Base-by-base conservation (phyloP, 495 filamentous ascomycete genomes). In the Podospora appendiculata region DNA sequence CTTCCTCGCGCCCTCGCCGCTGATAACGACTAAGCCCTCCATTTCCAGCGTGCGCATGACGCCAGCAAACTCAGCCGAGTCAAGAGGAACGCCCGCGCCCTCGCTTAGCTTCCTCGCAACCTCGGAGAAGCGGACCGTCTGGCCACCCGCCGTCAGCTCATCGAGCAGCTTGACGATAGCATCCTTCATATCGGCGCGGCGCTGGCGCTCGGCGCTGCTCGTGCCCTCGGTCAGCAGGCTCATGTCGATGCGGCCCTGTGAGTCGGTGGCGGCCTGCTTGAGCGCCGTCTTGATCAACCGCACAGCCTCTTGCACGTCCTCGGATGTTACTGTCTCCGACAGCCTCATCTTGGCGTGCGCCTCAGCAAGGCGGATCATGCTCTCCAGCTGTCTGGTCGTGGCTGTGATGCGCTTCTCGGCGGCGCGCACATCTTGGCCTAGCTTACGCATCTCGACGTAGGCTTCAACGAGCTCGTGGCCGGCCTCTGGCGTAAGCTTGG, bases 271-370 rank as follows among this genome's bases (percentile, higher is more conserved):
- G 0, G 91, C 86, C 60, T 94, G 90, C 76, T 99, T 97, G 62
- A 99, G 84, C n/a, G 93, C 93, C 0, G 83, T 84, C 58, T 87
- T 85, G 70, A 97, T 98, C 49, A 98, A 75, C 10, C 93, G 84
- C 11, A 95, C 89, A 6, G 93, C 91, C 73, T 98, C 93, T 12
- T 83, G 69, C 17, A 98, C 93, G 65, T 98, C 93, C 48, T 81
- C 80, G 11, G 74, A 79, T 0, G 88, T 92, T 39, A 98, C 94
- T 42, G 73, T 76, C 0, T 70, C 58, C 0, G 87, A 84, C 9
- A 98, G 77, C 32, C 93, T 84, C 93, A 98, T 98, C 63, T 95
- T 95, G 17, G 93, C 93, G 70, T 97, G 95, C 12, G 93, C 92
- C 76, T 98, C 93, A 1, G 91, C 75, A 3, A 98, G 82, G 40